Base-by-base conservation (phyloP, 2,329 filamentous ascomycete species). In the Plenodomus lindquistii region DNA sequence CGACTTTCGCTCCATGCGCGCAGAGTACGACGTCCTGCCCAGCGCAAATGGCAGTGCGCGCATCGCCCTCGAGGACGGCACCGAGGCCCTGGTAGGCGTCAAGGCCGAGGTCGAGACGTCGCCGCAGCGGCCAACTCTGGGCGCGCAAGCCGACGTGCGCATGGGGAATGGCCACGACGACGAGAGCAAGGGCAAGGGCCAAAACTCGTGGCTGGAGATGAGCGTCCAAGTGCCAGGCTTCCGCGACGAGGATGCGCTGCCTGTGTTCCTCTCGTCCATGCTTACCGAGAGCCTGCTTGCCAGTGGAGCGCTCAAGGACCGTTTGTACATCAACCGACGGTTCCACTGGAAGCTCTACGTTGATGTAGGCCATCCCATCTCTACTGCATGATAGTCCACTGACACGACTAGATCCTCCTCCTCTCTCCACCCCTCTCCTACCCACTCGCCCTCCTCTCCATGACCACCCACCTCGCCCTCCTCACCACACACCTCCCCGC, bases 271-370 rank as follows among this genome's bases (percentile, higher is more conserved):
- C 67, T 85, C 86, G 1, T 87, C 89, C 59, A 94, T 97, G 89
- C 79, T 97, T 73, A 85, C 84, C 46, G 94, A 99, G 79, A 89
- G 90, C 46, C 72, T 99, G 74, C 79, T 94, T 50, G 86, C 85
- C 24, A 87, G 85, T 72, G 87, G 85, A 17, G 80, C 81, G 65
- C 66, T 87, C 52, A 81, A 79, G 55, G 85, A 84, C 71, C 84
- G 86, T 65, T 73, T 99, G 66, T 88, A 86, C 73, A 97, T 99
- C 71, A 97, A 97, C 75, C 77, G 80, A 50, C 83, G 92, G 37
- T 99, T 93, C 79, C 93, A 97, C 79, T 99, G 94, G 94, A 90
- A 92, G 75, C 73, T 99, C 48, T 97, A 93, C 74, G 82, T 99
- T 55, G 94, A 99, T 75, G 92, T 97, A 73, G 67, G 89, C 80